These are phyloP conservation scores for Pythium myriotylum DNA, from an alignment of 352 stramenopile genomes.

Conservation along the genomic window DNA sequence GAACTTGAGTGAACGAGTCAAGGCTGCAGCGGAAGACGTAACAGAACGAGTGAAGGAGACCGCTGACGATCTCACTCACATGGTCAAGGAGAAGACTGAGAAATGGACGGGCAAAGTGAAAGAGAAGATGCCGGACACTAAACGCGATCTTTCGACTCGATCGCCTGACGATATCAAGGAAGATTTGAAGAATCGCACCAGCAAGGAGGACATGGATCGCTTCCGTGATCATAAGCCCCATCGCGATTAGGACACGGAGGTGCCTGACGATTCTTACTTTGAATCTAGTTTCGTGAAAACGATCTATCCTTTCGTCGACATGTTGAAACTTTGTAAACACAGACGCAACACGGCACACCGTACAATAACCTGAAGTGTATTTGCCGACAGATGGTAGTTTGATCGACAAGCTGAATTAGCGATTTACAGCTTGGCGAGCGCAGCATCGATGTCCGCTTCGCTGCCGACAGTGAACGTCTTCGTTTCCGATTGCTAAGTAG, in stretches of 20 bases:
- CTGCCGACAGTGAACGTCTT: constrained; percentile 71
- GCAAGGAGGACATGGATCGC: constrained; percentile 12
- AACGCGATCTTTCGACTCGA: constrained; percentile 23
- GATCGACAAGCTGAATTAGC: not conserved
- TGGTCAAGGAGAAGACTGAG: constrained; percentile 34
- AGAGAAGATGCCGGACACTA: constrained; percentile 32
- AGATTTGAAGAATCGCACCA: constrained; percentile 27
- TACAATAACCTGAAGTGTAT: constrained; percentile 29
- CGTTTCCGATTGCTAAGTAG: constrained; percentile 56
- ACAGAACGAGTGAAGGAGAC: constrained; percentile 38
- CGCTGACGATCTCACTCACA: constrained; percentile 31
- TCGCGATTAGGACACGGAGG: not conserved
- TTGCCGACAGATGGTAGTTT: constrained; percentile 5
- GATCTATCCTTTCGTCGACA: too few relatives aligned
- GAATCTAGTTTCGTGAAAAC: too few relatives aligned
- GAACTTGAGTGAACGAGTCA: constrained; percentile 25
- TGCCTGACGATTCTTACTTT: not conserved
- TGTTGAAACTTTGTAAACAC: too few relatives aligned
- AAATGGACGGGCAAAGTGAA: constrained; percentile 35
- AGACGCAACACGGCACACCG: not conserved
- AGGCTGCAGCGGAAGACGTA: constrained; percentile 32
- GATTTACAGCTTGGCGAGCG: constrained; percentile 66
- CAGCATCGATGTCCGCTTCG: constrained; percentile 56
- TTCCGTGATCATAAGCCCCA: constrained; percentile 21
- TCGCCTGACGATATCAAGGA: constrained; percentile 36